phyloP scores from a whole-genome alignment of 2,329 filamentous ascomycete genomes.

The Aspergillus oerlinghausenensis region DNA sequence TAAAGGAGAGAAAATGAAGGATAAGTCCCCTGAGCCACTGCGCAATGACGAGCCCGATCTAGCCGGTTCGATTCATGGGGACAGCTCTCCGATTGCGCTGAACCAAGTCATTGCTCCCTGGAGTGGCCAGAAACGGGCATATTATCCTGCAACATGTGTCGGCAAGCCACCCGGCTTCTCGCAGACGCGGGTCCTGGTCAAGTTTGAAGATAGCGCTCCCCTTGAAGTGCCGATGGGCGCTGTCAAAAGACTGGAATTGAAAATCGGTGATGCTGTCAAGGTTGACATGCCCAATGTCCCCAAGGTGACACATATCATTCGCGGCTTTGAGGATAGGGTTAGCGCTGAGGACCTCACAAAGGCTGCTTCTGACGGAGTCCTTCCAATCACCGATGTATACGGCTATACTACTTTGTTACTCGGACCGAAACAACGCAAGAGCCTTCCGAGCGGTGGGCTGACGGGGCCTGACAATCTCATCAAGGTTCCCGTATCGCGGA shows the following conservation, averaged over 20 bases:
- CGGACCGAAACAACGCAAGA: conserved; percentile 40
- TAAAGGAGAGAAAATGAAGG: neutral
- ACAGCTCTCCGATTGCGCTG: conserved; percentile 34
- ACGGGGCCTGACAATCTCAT: conserved; percentile 28
- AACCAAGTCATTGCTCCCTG: conserved; percentile 57
- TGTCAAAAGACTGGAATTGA: conserved; percentile 43
- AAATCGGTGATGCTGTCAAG: conserved; percentile 44
- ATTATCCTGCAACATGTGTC: conserved; percentile 58
- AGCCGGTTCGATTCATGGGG: conserved; percentile 5
- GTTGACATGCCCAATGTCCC: conserved; percentile 41
- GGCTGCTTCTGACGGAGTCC: conserved; percentile 17
- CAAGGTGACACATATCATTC: conserved; percentile 41
- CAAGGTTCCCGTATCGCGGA: conserved; percentile 39
- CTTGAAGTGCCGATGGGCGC: conserved; percentile 37
- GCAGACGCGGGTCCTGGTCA: conserved; percentile 41
- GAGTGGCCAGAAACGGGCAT: conserved; percentile 51
- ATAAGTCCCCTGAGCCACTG: conserved; percentile 11
- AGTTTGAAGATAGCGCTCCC: conserved; percentile 42
- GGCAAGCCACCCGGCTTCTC: conserved; percentile 38
- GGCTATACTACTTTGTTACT: conserved; percentile 41
- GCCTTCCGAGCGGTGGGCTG: conserved; percentile 31
- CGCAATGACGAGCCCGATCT: neutral
- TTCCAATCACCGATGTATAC: conserved; percentile 39
- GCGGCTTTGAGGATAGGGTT: conserved; percentile 37
- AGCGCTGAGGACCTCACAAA: conserved; percentile 23